These are phyloP conservation scores for Fragilaria crotonensis DNA, from an alignment of 108 stramenopile genomes.

Conservation along the genomic window DNA sequence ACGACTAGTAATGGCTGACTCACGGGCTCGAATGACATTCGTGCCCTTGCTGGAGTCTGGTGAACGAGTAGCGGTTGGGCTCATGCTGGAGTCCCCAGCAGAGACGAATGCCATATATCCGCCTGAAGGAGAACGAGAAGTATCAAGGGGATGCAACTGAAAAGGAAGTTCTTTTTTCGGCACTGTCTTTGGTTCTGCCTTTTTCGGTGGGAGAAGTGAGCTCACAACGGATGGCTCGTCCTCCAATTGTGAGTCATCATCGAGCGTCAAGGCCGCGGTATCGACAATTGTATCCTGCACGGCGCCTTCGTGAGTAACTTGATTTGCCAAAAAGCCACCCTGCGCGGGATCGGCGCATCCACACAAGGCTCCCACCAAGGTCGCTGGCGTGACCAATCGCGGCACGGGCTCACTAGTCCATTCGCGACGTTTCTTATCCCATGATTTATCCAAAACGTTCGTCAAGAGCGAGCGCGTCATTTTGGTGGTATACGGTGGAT, in stretches of 20 bases:
- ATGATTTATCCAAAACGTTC: conserved; percentile 73
- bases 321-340: conserved; percentile 29
- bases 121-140: not conserved
- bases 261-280: not conserved
- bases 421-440: conserved; percentile 77
- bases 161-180: not conserved
- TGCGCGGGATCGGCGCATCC: conserved; percentile 49
- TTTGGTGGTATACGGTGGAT: conserved; percentile 84
- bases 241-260: not conserved
- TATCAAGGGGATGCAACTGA: not conserved
- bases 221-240: not conserved
- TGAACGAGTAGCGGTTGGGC: too few species aligned
- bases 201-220: not conserved
- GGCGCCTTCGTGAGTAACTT: not conserved
- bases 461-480: conserved; percentile 68
- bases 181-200: not conserved
- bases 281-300: not conserved
- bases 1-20: too few species aligned
- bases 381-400: conserved; percentile 47
- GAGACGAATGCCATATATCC: not conserved
- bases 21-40: too few species aligned
- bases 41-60: too few species aligned
- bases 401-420: conserved; percentile 72
- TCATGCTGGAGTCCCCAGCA: not conserved
- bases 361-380: conserved; percentile 52